Base-by-base conservation (phyloP, 1,284 basidiomycete genomes). In the Malassezia pachydermatis region DNA sequence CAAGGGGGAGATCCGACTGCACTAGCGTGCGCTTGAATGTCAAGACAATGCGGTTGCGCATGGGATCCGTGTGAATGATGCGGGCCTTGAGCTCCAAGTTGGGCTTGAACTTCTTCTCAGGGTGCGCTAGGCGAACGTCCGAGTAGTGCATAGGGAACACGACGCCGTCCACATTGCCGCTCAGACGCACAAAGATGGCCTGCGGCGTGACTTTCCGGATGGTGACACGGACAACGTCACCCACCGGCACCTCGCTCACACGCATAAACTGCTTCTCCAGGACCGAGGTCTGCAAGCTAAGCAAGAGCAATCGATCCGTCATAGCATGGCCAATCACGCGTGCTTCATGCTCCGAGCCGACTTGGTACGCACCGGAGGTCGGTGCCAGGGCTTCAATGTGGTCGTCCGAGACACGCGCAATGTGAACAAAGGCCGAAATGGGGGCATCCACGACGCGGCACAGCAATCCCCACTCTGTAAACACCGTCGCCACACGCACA, bases 61-160 rank as follows among this genome's bases (percentile, higher is more conserved):
- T 81, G 0, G 82, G 76, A 68, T 98, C 86, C 39, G 92, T 82
- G 8, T 81, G 78, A 25, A 94, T 81, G n/a, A 96, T 86, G 46
- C 85, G 76, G 58, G 88, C 90, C 74, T 87, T 95, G 73, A 98
- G 84, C 40, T 73, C 80, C 4, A 79, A 77, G 24, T 88, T 90
- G 13, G 79, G 76, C 70, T 88, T 92, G 77, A 94, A 99, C 57
- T 85, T 81, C 74, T 85, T 88, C 50, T 69, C 66, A 23, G 65
- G 66, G 42, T 70, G 58, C 67, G 89, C 94, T 59, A 98, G 78
- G 28, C 76, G 74, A 63, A 98, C 89, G 70, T 71, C 68, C 25
- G 94, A 87, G 72, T 88, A 98, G 73, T 99, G 94, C 58, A 82
- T 78, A 0, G 92, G 89, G 83, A 88, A 95, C 24, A 96, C 80